A percentile compares a stretch with the other conserved stretches of the same genome.
These are phyloP conservation scores for Daphne laureola DNA, from an alignment of 441 rosid species.

Conservation along the genomic window DNA sequence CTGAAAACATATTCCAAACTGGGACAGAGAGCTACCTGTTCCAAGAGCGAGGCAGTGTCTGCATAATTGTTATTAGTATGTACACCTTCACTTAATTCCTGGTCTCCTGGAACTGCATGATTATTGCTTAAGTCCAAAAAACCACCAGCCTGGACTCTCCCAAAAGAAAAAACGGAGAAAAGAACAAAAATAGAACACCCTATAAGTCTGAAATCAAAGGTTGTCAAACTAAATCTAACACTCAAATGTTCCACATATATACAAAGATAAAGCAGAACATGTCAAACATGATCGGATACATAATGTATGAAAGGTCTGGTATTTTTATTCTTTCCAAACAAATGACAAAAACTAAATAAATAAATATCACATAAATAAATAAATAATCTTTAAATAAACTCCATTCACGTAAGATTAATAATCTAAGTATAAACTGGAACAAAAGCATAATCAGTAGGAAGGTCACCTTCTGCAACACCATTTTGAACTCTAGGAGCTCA, in stretches of 20 bases:
- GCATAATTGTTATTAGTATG: constrained; percentile 39
- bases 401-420: background rate
- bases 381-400: too few relatives aligned
- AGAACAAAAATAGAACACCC: background rate
- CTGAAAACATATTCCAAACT: constrained; percentile 14
- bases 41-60: constrained; percentile 68
- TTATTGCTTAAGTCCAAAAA: constrained; percentile 75
- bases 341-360: too few relatives aligned
- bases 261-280: too few relatives aligned
- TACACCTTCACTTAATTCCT: constrained; percentile 72
- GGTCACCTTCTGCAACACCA: constrained; percentile 86
- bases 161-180: constrained; percentile 7
- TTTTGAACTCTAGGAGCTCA: constrained; percentile 94
- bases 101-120: constrained; percentile 59
- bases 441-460: constrained; percentile 7
- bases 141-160: constrained; percentile 59
- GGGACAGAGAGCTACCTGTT: constrained; percentile 50
- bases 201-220: background rate
- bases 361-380: background rate
- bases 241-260: too few relatives aligned
- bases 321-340: too few relatives aligned
- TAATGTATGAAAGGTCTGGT: too few relatives aligned
- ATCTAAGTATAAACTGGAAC: constrained; percentile 4
- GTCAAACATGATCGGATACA: too few relatives aligned
- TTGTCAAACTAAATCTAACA: too few relatives aligned